Base-by-base conservation (phyloP, 23 red algal species). In the Gracilaria caudata region DNA sequence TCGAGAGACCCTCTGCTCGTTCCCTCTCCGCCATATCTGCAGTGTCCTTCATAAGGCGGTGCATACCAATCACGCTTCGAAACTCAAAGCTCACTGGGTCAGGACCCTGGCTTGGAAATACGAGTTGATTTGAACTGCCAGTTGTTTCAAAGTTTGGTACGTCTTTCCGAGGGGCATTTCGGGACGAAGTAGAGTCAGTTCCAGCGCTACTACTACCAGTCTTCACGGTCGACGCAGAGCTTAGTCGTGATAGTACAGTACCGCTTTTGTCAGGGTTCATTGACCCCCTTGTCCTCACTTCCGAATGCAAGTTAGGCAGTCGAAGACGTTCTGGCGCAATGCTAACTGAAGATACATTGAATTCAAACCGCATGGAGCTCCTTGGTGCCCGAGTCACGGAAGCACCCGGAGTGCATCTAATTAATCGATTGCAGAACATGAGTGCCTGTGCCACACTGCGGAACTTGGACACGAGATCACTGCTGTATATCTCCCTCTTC, bases 221-320 rank as follows among this genome's bases (percentile, higher is more conserved):
- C 29, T 89, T 89, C 35, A 89, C 85, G 41, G 85, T 89, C 13
- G 85, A 89, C 46, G 64, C 85, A 46, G 85, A 75, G 43, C 85
- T 89, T 21, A 89, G 47, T 46, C 85, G 29, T 24, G 85, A 89
- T 55, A 89, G 30, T 32, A 89, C 85, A 23, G 85, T 89, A 26
- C 44, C 56, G 28, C 37, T 71, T 33, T 86, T 64, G 29, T 68
- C 49, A 16, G 34, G 82, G 25, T 53, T 77, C 3, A 68, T 40
- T 44, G 68, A 34, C 1, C 57, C 72, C 2, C 44, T 36, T 33
- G 39, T 37, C 20, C 68, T 36, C 29, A 41, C 45, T 36, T 73
- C 68, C 5, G 57, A 38, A 19, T 86, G 38, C 28, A 73, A 72
- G 13, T 47, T 45, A 5, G 37, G 64, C 3, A 70, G 43, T 14